Evolutionary conservation across 495 filamentous ascomycete species (phyloP).

Genomic region (Monascus purpureus): DNA sequence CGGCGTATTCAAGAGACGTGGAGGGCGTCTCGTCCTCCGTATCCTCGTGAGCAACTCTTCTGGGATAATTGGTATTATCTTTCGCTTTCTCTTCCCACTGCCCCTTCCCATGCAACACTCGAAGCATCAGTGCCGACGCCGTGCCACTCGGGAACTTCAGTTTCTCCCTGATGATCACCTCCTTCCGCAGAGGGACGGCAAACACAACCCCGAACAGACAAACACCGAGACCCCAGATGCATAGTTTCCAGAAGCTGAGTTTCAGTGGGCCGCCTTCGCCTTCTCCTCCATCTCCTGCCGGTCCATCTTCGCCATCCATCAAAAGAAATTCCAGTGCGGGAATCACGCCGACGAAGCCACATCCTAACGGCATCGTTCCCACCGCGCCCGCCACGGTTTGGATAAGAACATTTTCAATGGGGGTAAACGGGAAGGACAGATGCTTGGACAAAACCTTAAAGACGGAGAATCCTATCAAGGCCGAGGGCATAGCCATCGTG

Average conservation of each 20-base stretch:
- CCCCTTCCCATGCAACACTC: conserved; percentile 61
- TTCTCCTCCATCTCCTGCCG: conserved; percentile 37
- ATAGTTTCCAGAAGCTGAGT: conserved; percentile 58
- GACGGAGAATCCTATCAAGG: conserved; percentile 89
- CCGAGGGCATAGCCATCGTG: conserved; percentile 84
- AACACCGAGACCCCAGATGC: conserved; percentile 80
- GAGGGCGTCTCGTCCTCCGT: conserved; percentile 6
- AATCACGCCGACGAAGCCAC: conserved; percentile 88
- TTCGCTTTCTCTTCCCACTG: conserved; percentile 13
- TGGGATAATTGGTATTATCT: conserved; percentile 5
- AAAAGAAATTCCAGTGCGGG: conserved; percentile 84
- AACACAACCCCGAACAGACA: conserved; percentile 96
- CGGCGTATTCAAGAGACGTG: conserved; percentile 5
- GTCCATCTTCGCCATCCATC: conserved; percentile 49
- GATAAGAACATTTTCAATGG: conserved; percentile 94
- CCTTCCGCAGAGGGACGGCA: conserved; percentile 71
- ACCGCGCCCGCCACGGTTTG: conserved; percentile 92
- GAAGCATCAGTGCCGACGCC: conserved; percentile 86
- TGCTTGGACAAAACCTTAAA: conserved; percentile 68
- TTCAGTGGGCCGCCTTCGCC: conserved; percentile 54
- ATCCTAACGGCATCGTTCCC: conserved; percentile 93
- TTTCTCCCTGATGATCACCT: conserved; percentile 86
- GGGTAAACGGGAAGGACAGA: conserved; percentile 67
- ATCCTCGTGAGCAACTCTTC: conserved; percentile 5
- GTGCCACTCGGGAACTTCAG: conserved; percentile 90